Base-by-base conservation (phyloP, 257 asterid species). In the Echites panduratus region DNA sequence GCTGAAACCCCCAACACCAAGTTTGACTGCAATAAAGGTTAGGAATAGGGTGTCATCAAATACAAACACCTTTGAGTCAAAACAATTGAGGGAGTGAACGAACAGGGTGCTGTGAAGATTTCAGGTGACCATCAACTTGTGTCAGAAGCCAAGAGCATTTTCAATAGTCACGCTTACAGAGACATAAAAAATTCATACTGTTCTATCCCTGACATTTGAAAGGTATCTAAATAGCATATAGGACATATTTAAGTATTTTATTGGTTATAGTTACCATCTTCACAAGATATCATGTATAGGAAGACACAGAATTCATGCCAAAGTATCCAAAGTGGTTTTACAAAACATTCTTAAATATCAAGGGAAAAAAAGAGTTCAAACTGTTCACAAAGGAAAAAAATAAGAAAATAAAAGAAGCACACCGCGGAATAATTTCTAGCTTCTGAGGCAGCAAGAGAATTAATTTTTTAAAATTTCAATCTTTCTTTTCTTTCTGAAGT, bases 1-100 rank as follows among this genome's bases (percentile, higher is more conserved):
- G 80, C 98, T 92, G 82, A 92, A 92, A 77, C 98, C 96, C 76
- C 97, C 97, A 35, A 90, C 83, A 54, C 93, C 97, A 19, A 93
- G 96, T 84, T 90, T 90, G 75, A 93, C 98, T 93, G 79, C 24
- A 77, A 75, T 13, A 24, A 19, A 65, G 72, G 54, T 41, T 5
- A 45, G n/a, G 50, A 52, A 62, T 20, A 62, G 6, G 12, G 12
- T 26, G 38, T 62, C 24, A 52, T 41, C 56, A 27, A 56, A 68
- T 53, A 61, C 44, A 1, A 41, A 62, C 13, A 27, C 68, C 66
- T 70, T 24, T 5, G 24, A 50, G 43, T 16, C 71, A 45, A 20
- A n/a, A 24, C 71, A 45, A 68, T 32, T 47, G 29, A 69, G 63
- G 27, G 50, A 14, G 45, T 32, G 52, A 52, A 24, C 41, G 59